These are phyloP conservation scores for Tremella mesenterica DNA, from an alignment of 768 basidiomycete species.

Conservation along the genomic window DNA sequence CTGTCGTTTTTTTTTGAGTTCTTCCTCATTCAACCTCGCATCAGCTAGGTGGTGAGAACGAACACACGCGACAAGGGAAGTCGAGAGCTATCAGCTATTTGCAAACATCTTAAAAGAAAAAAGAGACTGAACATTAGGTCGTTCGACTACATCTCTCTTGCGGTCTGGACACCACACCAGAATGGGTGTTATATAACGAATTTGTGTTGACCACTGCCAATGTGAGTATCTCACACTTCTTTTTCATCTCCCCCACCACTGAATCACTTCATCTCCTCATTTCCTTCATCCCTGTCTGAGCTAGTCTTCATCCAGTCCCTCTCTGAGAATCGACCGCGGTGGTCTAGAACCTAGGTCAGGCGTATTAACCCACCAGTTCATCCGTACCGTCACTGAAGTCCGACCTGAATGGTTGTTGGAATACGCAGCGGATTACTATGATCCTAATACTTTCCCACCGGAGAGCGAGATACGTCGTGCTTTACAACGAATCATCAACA, in stretches of 20 bases:
- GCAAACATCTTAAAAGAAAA: too few relatives aligned
- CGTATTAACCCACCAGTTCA: constrained; percentile 50
- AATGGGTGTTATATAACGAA: constrained; percentile 90
- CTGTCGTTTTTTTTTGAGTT: too few relatives aligned
- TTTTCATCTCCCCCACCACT: background rate
- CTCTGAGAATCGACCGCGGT: too few relatives aligned
- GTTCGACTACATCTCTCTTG: constrained; percentile 78
- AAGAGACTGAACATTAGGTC: too few relatives aligned
- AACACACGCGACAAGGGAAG: too few relatives aligned
- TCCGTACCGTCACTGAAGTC: constrained; percentile 83
- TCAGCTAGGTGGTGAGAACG: too few relatives aligned
- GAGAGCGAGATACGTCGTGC: constrained; percentile 47
- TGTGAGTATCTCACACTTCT: constrained; percentile 29
- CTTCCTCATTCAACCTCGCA: too few relatives aligned
- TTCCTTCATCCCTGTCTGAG: too few relatives aligned
- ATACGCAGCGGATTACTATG: constrained; percentile 60
- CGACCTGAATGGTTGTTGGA: constrained; percentile 75
- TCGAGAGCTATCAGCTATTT: too few relatives aligned
- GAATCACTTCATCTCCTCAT: too few relatives aligned
- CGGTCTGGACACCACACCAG: constrained; percentile 74
- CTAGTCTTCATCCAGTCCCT: too few relatives aligned
- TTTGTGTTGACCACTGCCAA: constrained; percentile 76
- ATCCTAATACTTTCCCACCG: constrained; percentile 57
- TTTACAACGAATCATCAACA: constrained; percentile 53
- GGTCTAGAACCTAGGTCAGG: background rate